Evolutionary conservation across 1,284 basidiomycete genomes (phyloP).

Genomic region (Tilletia indica): DNA sequence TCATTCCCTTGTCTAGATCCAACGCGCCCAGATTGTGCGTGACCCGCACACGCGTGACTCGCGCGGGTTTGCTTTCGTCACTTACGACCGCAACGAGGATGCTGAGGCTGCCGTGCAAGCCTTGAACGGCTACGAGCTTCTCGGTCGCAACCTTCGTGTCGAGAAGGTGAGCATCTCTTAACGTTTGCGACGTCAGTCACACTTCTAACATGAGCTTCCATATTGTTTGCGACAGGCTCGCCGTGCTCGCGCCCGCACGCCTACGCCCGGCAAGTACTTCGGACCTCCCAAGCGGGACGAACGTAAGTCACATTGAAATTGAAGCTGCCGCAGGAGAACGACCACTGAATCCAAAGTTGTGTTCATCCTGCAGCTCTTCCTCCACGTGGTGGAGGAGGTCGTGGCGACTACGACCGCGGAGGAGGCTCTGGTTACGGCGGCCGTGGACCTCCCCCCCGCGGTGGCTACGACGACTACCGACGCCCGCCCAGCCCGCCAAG

Average conservation of each 20-base stretch:
- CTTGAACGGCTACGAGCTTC: slow-evolving; percentile 76
- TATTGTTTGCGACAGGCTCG: slow-evolving; percentile 66
- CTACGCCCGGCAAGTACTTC: slow-evolving; percentile 90
- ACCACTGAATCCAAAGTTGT: neutral
- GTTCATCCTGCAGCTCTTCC: neutral
- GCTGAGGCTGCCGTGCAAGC: slow-evolving; percentile 84
- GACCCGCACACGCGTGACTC: slow-evolving; percentile 95
- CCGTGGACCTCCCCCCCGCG: slow-evolving; percentile 25
- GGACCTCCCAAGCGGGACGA: slow-evolving; percentile 78
- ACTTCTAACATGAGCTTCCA: neutral
- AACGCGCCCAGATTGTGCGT: slow-evolving; percentile 86
- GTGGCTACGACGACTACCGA: slow-evolving; percentile 41
- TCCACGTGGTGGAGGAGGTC: slow-evolving; percentile 58
- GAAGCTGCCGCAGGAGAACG: neutral
- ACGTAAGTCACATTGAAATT: slow-evolving; percentile 49
- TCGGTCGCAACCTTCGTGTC: slow-evolving; percentile 80
- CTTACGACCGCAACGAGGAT: slow-evolving; percentile 81
- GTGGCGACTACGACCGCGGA: slow-evolving; percentile 59
- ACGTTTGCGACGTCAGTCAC: too few relatives aligned
- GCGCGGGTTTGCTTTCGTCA: slow-evolving; percentile 96
- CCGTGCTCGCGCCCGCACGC: slow-evolving; percentile 86
- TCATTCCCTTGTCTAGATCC: slow-evolving; percentile 51
- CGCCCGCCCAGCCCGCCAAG: slow-evolving; percentile 31
- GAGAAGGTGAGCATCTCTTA: slow-evolving; percentile 68
- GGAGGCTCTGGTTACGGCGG: slow-evolving; percentile 44